Conservation (phyloP, 2,329 filamentous ascomycete species). For the Pestalotiopsis sp. region DNA sequence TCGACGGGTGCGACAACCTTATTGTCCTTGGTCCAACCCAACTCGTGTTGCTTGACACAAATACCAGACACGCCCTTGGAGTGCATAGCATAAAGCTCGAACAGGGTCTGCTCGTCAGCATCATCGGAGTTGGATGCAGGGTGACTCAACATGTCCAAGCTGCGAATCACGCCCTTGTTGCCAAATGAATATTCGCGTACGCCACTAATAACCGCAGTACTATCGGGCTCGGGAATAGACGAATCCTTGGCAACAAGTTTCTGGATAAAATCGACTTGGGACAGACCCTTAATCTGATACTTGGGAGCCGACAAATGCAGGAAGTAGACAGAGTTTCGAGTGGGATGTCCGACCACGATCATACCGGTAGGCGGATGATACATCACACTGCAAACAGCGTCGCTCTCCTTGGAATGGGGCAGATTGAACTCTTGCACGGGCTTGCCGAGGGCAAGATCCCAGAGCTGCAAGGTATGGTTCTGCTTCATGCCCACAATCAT, state of each 20-base stretch:
- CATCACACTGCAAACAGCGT: constrained; percentile 95
- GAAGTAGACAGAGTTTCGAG: constrained; percentile 96
- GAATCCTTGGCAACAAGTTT: constrained; percentile 73
- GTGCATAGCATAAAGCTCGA: constrained; percentile 97
- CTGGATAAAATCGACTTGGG: constrained; percentile 86
- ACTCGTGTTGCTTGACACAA: constrained; percentile 81
- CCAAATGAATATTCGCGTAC: constrained; percentile 93
- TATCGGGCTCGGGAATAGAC: constrained; percentile 81
- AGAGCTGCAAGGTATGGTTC: constrained; percentile 96
- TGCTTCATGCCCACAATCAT: constrained; percentile 98
- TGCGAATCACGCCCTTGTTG: constrained; percentile 83
- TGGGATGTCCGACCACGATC: constrained; percentile 93
- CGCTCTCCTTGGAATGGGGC: constrained; percentile 92
- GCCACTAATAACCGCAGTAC: constrained; percentile 95
- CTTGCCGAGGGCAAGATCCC: constrained; percentile 94
- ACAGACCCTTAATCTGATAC: constrained; percentile 81
- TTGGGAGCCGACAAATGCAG: constrained; percentile 92
- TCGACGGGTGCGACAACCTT: constrained; percentile 82
- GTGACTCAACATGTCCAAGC: constrained; percentile 82
- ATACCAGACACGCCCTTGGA: constrained; percentile 94
- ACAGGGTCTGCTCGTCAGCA: constrained; percentile 73
- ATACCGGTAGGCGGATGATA: constrained; percentile 93
- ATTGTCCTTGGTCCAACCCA: constrained; percentile 90
- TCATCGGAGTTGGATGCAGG: constrained; percentile 62
- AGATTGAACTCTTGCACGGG: constrained; percentile 97